Conservation (phyloP, 2,329 filamentous ascomycete species). For the Trichophyton schoenleinii region DNA sequence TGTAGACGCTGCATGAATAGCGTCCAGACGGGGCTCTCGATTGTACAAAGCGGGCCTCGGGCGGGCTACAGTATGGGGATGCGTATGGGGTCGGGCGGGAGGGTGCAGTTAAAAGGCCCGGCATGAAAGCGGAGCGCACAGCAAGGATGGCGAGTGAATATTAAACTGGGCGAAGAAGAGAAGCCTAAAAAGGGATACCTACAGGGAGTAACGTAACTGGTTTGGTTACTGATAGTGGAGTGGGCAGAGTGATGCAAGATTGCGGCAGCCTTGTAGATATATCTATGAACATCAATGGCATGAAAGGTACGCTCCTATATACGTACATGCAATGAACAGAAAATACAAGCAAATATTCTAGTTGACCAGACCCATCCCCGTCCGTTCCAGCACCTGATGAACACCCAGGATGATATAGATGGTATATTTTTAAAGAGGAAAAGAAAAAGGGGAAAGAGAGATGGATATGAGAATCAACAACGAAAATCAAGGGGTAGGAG, state of each 20-base stretch:
- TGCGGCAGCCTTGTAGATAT: background rate
- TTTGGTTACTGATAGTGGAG: too few species aligned
- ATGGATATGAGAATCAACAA: too few species aligned
- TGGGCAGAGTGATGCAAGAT: too few species aligned
- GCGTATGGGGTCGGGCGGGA: background rate
- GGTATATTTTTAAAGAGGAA: too few species aligned
- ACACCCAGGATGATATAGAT: background rate
- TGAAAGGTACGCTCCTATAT: background rate
- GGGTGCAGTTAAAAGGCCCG: background rate
- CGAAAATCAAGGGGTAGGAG: background rate
- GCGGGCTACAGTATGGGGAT: background rate
- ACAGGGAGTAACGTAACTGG: too few species aligned
- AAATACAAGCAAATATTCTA: background rate
- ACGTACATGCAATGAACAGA: background rate
- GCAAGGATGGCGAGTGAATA: background rate
- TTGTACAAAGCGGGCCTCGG: background rate
- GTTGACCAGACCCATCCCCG: background rate
- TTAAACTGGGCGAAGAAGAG: background rate
- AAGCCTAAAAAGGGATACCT: too few species aligned
- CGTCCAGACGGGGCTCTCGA: background rate
- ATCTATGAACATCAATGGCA: background rate
- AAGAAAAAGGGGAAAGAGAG: background rate
- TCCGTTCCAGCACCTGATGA: background rate
- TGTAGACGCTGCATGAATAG: background rate
- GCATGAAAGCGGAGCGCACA: background rate